Base-by-base conservation (phyloP, 805 yeast species). In the Candida yuanshanica region DNA sequence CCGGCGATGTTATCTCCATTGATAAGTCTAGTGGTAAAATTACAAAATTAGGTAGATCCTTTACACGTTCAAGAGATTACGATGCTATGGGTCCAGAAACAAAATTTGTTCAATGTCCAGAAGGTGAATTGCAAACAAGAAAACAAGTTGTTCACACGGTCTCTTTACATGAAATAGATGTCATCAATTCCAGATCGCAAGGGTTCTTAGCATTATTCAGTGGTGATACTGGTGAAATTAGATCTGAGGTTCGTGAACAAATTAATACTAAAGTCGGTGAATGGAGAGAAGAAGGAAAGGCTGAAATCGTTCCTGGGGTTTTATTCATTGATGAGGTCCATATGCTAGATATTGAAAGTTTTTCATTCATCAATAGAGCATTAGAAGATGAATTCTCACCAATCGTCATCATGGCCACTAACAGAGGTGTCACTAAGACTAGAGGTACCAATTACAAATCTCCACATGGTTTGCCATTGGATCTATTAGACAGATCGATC, bases 21-120 rank as follows among this genome's bases (percentile, higher is more conserved):
- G 99, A 93, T 65, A 89, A 93, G 65, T 90, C 96, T 11, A 78
- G 90, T 38, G 99, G 99, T 41, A 86, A 91, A 50, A 87, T 93
- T 55, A 81, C 93, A 42, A 88, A 91, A 64, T 77, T 93, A 50
- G 99, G 99, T 46, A 81, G 96, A 65, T 90, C 97, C 0, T 95
- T 88, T 65, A 82, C 98, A 6, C 79, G 97, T 53, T 95, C 97
- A 6, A 77, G 99, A 55, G 99, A 93, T 65, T 93, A 93, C 64
- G 99, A 93, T 66, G 96, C 98, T 35, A 88, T 89, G 95, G 95
- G 96, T 17, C 96, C 97, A 40, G 98, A 95, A 50, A 90, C 96
- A 37, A 90, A 89, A 65, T 93, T 93, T 62, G 96, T 93, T 44
- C 97, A 93, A 65, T 84, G 96, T 61, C 99, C 99, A 31, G 97